Base-by-base conservation (phyloP, 2,329 filamentous ascomycete species). In the Alternaria triticina region DNA sequence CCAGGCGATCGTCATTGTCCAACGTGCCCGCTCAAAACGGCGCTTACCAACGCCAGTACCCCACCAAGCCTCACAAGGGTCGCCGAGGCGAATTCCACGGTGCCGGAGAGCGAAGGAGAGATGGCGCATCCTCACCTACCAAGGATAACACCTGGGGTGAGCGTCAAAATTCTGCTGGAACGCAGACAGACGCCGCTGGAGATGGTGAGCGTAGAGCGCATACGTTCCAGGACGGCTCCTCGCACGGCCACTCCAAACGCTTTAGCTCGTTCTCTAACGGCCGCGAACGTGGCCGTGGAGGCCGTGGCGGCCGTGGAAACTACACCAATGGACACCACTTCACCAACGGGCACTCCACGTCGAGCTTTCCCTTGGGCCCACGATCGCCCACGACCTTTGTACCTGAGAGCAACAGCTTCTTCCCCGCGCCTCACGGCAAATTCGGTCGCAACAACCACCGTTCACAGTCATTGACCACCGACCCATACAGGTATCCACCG, bases 391-490 rank as follows among this genome's bases (percentile, higher is more conserved):
- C 81, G 63, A 70, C 77, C 30, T 74, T 75, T 71, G 70, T 72
- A 46, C 75, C 77, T 11, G 78, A 79, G 46, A 78, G 80, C 58
- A 74, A 66, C 17, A 65, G 70, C 36, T 80, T 74, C 56, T 79
- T 79, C 66, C 57, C 72, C 9, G 54, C 68, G 70, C 72, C 70
- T 43, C 74, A 66, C 55, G 59, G 69, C 62, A 82, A 82, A 62
- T 85, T 84, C 68, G 83, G 87, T 54, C 83, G 84, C 69, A 79
- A 77, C 58, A 82, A 82, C 51, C 78, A 86, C 63, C 84, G 89
- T 58, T 88, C 89, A 25, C 88, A 90, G 66, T 90, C 89, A 2
- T 85, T 90, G 70, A 86, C 88, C 3, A 84, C 84, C 43, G 84
- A 86, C 36, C 79, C 79, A 28, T 90, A 87, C 74, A 82, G 79